A percentile compares a stretch with the other conserved stretches of the same genome.
Evolutionary conservation across 2,329 filamentous ascomycete genomes (phyloP).

Genomic region (Arthrobotrys pseudoclavata): DNA sequence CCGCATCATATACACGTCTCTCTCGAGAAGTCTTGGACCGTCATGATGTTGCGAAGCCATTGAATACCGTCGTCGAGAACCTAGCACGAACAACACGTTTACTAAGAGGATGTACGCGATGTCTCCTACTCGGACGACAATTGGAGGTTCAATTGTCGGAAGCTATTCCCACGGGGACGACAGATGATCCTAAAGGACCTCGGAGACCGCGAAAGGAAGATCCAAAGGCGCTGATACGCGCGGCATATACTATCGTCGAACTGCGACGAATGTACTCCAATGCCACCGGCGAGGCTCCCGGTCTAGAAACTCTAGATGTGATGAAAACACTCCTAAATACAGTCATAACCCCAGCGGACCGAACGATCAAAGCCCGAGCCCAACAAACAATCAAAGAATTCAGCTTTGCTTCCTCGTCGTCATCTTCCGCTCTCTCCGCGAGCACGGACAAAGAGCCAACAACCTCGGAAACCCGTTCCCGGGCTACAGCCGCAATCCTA

Average conservation of each 20-base stretch:
- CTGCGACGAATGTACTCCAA: constrained; percentile 78
- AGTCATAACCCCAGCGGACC: constrained; percentile 73
- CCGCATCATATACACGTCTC: constrained; percentile 85
- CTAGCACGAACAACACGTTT: constrained; percentile 85
- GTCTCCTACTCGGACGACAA: constrained; percentile 84
- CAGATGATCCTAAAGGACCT: constrained; percentile 65
- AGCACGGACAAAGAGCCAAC: constrained; percentile 33
- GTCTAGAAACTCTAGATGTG: constrained; percentile 79
- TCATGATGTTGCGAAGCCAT: constrained; percentile 86
- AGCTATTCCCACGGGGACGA: constrained; percentile 68
- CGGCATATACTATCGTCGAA: constrained; percentile 81
- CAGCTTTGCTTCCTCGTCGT: constrained; percentile 35
- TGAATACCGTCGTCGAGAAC: constrained; percentile 80
- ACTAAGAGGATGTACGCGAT: constrained; percentile 80
- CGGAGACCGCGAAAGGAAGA: constrained; percentile 74
- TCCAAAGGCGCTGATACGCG: constrained; percentile 83
- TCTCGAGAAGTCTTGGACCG: constrained; percentile 88
- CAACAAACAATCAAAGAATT: constrained; percentile 56
- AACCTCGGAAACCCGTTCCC: constrained; percentile 56
- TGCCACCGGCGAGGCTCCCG: constrained; percentile 78
- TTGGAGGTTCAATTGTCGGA: constrained; percentile 88
- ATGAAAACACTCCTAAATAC: constrained; percentile 78
- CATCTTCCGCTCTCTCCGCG: neutral
- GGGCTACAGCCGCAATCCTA: constrained; percentile 47
- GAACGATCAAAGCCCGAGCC: constrained; percentile 50